phyloP scores from a whole-genome alignment of 768 basidiomycete species.

The Termitomyces sp. region DNA sequence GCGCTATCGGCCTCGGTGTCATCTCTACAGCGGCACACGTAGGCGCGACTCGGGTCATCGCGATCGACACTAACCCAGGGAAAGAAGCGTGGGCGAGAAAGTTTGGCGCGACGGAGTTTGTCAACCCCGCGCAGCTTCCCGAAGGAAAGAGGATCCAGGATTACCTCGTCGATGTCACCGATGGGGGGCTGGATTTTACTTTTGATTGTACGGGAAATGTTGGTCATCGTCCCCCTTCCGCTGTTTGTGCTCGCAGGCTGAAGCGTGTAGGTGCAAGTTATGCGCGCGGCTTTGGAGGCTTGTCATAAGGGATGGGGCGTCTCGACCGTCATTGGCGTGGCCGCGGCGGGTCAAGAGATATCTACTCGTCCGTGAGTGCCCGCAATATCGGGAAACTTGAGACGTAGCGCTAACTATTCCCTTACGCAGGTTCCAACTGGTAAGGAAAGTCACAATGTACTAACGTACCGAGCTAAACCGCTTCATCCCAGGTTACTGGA shows the following conservation, averaged over 20 bases:
- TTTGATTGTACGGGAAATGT: conserved; percentile 95
- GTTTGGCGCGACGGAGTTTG: conserved; percentile 93
- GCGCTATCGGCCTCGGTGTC: conserved; percentile 93
- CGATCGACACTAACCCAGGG: conserved; percentile 80
- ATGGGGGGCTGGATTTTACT: conserved; percentile 95
- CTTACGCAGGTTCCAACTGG: conserved; percentile 46
- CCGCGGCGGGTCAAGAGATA: conserved; percentile 94
- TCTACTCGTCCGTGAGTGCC: conserved; percentile 73
- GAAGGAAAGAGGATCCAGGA: conserved; percentile 87
- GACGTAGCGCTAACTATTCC: not conserved
- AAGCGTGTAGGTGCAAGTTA: conserved; percentile 68
- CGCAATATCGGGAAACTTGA: not conserved
- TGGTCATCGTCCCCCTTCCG: conserved; percentile 17
- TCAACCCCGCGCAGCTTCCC: conserved; percentile 72
- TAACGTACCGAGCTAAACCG: not conserved
- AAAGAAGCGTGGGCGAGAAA: conserved; percentile 88
- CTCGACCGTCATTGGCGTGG: conserved; percentile 93
- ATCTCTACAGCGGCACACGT: conserved; percentile 75
- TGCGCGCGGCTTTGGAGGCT: conserved; percentile 95
- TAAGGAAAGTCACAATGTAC: conserved; percentile 15
- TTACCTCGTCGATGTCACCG: conserved; percentile 84
- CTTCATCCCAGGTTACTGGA: conserved; percentile 62
- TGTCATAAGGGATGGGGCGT: conserved; percentile 99
- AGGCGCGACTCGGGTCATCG: conserved; percentile 85
- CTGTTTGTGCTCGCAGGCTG: not conserved